These are phyloP conservation scores for Linderniella brevidens DNA, from an alignment of 257 asterid genomes.

Conservation along the genomic window DNA sequence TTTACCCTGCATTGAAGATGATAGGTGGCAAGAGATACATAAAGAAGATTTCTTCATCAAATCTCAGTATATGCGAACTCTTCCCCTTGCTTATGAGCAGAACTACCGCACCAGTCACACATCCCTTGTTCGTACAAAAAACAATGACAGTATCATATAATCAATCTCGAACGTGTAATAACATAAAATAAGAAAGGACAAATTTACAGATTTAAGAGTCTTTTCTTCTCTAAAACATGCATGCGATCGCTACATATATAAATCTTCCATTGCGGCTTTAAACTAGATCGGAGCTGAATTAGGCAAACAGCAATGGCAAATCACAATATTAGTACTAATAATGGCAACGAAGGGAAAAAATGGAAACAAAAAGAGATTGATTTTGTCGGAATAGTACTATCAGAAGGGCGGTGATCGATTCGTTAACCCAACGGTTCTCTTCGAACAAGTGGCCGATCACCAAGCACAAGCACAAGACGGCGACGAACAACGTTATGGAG, in stretches of 20 bases:
- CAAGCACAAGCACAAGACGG: slow-evolving; percentile 27
- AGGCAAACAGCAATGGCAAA: background rate
- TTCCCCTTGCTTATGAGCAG: slow-evolving; percentile 63
- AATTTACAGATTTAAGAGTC: background rate
- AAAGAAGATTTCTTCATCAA: slow-evolving; percentile 81
- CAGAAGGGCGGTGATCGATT: slow-evolving; percentile 30
- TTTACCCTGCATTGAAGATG: slow-evolving; percentile 91
- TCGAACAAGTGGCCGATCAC: slow-evolving; percentile 32
- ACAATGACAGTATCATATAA: background rate
- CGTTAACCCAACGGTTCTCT: slow-evolving; percentile 34
- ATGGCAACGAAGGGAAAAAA: too few relatives aligned
- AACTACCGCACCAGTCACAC: slow-evolving; percentile 39
- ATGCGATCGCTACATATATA: too few relatives aligned
- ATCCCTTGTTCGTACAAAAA: slow-evolving; percentile 28
- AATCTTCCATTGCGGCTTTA: too few relatives aligned
- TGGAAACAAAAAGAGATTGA: background rate
- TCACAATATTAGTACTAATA: background rate
- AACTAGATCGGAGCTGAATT: background rate
- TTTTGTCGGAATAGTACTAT: slow-evolving; percentile 13
- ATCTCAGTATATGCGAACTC: slow-evolving; percentile 70
- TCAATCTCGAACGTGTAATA: background rate
- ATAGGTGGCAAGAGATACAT: slow-evolving; percentile 87
- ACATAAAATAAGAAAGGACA: background rate
- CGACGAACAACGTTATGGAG: slow-evolving; percentile 32
- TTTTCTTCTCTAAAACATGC: background rate